Evolutionary conservation across 345 rosid genomes (phyloP), one percentile per base, ranked within the genome.

Genomic region (Aquilaria yunnanensis): DNA sequence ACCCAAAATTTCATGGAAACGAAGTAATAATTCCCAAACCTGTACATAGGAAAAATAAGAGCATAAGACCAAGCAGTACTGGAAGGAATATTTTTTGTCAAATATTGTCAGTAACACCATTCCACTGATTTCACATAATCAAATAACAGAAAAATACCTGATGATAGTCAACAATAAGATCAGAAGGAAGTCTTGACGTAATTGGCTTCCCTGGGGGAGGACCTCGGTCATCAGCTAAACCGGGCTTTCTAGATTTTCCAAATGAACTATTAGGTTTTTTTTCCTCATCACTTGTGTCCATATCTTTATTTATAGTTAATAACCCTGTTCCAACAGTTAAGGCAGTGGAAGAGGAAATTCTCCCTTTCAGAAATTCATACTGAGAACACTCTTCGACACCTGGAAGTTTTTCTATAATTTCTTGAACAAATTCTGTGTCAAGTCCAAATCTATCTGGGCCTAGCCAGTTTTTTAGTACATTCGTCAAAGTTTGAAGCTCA

Each of bases 371-470:
- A 77, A 72, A 65, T 64, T 75, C 87, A 81, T 90, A 94, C 43
- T 63, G 76, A 56, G 78, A 70, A 78, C 99, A 94, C 53, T 78
- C 72, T 55, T 82, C 78, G 7, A 72, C 77, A 73, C 82, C 91
- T 72, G 95, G 95, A 76, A 94, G 84, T 61, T 67, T 76, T 75
- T 88, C 99, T 63, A 90, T 75, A 54, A 84, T 82, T 79, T 94
- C 96, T 66, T 78, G 95, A 68, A 94, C 96, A 85, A 94, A 88
- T 60, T 86, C 96, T 49, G 85, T 68, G 55, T 94, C 99, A 70
- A 94, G 62, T 56, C 99, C 99, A 81, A 83, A 94, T 77, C 99
- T 86, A 74, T 89, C 93, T 74, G 81, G 89, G 67, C 75, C 84
- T 70, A 88, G 77, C 99, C 99, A 90, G 69, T 78, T 75, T 63